Conservation (phyloP, 2,329 filamentous ascomycete species). For the Colletotrichum kahawae region DNA sequence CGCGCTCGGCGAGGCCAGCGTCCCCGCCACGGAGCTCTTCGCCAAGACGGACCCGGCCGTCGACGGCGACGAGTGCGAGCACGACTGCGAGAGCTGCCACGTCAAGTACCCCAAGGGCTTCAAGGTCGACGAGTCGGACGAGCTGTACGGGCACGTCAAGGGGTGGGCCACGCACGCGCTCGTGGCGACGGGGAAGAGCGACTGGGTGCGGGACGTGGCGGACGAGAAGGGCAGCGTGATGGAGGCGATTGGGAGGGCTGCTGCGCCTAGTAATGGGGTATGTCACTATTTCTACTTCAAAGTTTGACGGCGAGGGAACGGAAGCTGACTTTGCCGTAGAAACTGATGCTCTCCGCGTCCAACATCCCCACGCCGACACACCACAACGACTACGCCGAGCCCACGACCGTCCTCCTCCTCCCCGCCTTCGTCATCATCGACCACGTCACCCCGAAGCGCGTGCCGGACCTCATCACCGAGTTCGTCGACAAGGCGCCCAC, state of each 20-base stretch:
- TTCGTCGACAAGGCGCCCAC: constrained; percentile 78
- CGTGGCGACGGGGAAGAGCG: constrained; percentile 92
- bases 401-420: constrained; percentile 82
- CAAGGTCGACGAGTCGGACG: constrained; percentile 77
- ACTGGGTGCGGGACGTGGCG: constrained; percentile 89
- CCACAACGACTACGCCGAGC: constrained; percentile 65
- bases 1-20: constrained; percentile 31
- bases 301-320: background rate
- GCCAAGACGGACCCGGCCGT: constrained; percentile 73
- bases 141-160: constrained; percentile 84
- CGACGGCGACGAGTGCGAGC: constrained; percentile 88
- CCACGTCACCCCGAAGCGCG: constrained; percentile 78
- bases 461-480: constrained; percentile 72
- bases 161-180: constrained; percentile 89
- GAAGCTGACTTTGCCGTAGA: constrained; percentile 49
- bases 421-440: constrained; percentile 85
- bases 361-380: constrained; percentile 84
- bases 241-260: constrained; percentile 69
- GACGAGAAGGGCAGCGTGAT: constrained; percentile 89
- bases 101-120: constrained; percentile 75
- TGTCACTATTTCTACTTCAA: constrained; percentile 31
- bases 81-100: constrained; percentile 83
- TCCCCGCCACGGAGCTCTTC: constrained; percentile 62
- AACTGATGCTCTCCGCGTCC: constrained; percentile 88
- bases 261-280: constrained; percentile 72